Base-by-base conservation (phyloP, 1,284 basidiomycete genomes). In the Moesziomyces globuligerus region DNA sequence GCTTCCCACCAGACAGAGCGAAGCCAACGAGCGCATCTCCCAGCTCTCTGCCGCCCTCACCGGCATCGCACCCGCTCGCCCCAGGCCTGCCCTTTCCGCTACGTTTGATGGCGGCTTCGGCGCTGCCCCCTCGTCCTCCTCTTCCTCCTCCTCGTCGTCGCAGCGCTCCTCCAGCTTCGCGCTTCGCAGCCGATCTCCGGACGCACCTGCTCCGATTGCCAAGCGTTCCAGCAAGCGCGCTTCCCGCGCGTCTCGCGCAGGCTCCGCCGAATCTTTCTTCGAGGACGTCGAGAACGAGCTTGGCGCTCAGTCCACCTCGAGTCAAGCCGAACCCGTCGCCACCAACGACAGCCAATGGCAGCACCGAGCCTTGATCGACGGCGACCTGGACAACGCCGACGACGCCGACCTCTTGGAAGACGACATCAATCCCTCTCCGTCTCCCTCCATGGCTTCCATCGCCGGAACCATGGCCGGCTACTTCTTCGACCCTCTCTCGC, bases 401-500 rank as follows among this genome's bases (percentile, higher is more conserved):
- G 53, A 32, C n/a, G n/a, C n/a, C n/a, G n/a, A n/a, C n/a, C n/a
- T n/a, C n/a, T n/a, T n/a, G n/a, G 44, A 32, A 10, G 28, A 18
- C 7, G 44, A 59, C 34, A 44, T 47, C 46, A 57, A 71, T 10
- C 73, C 66, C 21, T 72, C 74, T 7, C 74, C 75, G 6, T 65
- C 69, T 3, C 61, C 75, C 2, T 64, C 74, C 1, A 66, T 66
- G 62, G 41, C 42, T 10, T 66, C 62, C 11, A 11, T 55, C 7
- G 51, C 57, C 2, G 71, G 65, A 3, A 47, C 62, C 37, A 74
- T 80, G 52, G 75, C 68, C 17, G 64, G 52, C 51, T 80, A 76
- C 62, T 80, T 80, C 45, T 78, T 65, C 51, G 64, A 79, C 25
- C 78, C 78, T 1, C 42, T 75, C 36, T 79, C 78, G 11, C 78